Evolutionary conservation across 768 basidiomycete species (phyloP), one percentile per base, ranked within the genome.

Genomic region (Cystofilobasidium macerans): DNA sequence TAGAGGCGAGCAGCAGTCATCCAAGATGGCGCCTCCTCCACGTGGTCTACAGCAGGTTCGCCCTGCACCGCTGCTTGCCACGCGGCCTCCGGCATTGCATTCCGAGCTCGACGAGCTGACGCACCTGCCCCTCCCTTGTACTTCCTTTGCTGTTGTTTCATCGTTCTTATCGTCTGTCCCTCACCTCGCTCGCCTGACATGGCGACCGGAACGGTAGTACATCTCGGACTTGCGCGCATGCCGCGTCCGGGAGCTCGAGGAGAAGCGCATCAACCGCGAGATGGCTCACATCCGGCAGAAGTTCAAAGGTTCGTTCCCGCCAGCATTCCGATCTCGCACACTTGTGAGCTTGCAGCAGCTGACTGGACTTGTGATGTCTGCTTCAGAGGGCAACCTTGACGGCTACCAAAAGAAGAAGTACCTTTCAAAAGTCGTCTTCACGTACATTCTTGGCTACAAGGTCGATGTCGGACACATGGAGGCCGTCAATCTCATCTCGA

Each of bases 251-350:
- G 95, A 99, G 76, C 79, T 98, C 61, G 95, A 99, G 75, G 94
- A 98, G 81, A 98, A 97, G 78, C 81, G 95, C 63, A 95, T 99
- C 71, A 99, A 99, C 79, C 93, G 97, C 77, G 95, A 99, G 79
- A 98, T 99, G 95, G 95, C 95, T 0, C 97, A 99, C 72, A 99
- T 99, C 69, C 82, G 95, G 68, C 94, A 95, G 81, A 91, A 94
- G 77, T 98, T 99, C 81, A 97, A 97, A 82, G 90, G 92, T 88
- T 57, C 60, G 73, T 64, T 35, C 20, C 36, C 53, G 60, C 28
- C 33, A 24, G 12, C 30, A n/a, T n/a, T n/a, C n/a, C n/a, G n/a
- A n/a, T n/a, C n/a, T n/a, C 26, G 2, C 32, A n/a, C 6, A 35
- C 89, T 90, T 78, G 89, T 88, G 80, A 90, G 91, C 14, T 30